Conservation (phyloP, 805 yeast genomes). For the Kodamaea laetipori region DNA sequence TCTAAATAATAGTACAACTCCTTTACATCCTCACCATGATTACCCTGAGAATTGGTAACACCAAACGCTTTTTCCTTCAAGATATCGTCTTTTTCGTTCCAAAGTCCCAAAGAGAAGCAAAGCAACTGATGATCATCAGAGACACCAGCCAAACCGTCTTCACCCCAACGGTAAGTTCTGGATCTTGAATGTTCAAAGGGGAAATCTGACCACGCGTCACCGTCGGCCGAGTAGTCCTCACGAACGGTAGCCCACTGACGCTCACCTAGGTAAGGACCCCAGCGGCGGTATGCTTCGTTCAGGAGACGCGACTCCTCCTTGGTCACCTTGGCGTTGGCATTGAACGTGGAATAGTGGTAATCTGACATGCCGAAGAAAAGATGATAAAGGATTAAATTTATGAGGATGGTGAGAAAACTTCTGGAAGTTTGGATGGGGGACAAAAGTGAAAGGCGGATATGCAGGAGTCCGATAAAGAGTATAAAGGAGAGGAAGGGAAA, state of each 20-base stretch:
- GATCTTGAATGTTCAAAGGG: conserved; percentile 83
- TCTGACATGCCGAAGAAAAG: conserved; percentile 4
- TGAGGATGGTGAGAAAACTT: not conserved
- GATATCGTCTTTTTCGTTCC: conserved; percentile 88
- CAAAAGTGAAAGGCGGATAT: not conserved
- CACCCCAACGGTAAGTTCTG: conserved; percentile 91
- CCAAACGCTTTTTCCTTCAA: conserved; percentile 88
- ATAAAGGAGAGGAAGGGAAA: not conserved
- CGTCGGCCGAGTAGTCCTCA: conserved; percentile 83
- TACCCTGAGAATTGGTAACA: conserved; percentile 88
- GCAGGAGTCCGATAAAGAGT: not conserved
- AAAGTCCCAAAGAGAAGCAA: conserved; percentile 78
- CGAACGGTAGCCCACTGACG: conserved; percentile 76
- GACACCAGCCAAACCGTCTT: conserved; percentile 91
- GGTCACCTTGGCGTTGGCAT: conserved; percentile 19
- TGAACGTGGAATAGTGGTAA: conserved; percentile 6
- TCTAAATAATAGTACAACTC: conserved; percentile 83
- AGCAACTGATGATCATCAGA: conserved; percentile 79
- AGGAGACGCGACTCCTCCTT: conserved; percentile 42
- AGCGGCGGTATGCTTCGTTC: conserved; percentile 39
- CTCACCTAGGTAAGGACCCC: conserved; percentile 92
- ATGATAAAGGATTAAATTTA: not conserved
- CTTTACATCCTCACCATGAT: conserved; percentile 95
- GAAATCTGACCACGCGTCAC: conserved; percentile 89
- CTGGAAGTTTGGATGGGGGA: conserved; percentile 1